A percentile compares a stretch with the other conserved stretches of the same genome.
phyloP scores from a whole-genome alignment of 1,284 basidiomycete genomes.

The Cutaneotrichosporon cyanovorans region DNA sequence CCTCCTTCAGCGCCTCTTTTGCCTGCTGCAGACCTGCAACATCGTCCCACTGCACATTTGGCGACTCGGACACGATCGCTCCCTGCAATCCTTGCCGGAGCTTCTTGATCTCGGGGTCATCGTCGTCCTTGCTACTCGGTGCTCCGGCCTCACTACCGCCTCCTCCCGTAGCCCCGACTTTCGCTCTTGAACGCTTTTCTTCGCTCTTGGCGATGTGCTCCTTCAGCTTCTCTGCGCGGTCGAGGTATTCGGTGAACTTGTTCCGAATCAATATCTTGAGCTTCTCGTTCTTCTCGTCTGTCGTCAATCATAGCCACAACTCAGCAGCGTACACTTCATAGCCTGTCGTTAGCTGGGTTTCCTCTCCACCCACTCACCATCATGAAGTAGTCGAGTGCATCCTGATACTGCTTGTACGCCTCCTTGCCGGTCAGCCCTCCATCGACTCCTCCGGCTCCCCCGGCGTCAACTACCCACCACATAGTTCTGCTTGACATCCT shows the following conservation, averaged over 20 bases:
- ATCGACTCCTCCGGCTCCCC: too few relatives aligned
- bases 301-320: slow-evolving; percentile 1
- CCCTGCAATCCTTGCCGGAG: slow-evolving; percentile 76
- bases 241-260: slow-evolving; percentile 89
- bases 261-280: slow-evolving; percentile 77
- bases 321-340: slow-evolving; percentile 56
- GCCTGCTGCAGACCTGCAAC: slow-evolving; percentile 91
- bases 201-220: slow-evolving; percentile 60
- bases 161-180: slow-evolving; percentile 69
- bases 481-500: slow-evolving; percentile 91
- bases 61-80: slow-evolving; percentile 88
- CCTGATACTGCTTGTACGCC: slow-evolving; percentile 89
- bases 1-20: slow-evolving; percentile 94
- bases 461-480: slow-evolving; percentile 26
- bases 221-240: slow-evolving; percentile 87
- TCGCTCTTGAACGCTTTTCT: slow-evolving; percentile 66
- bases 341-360: slow-evolving; percentile 33
- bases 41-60: slow-evolving; percentile 96
- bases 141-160: slow-evolving; percentile 56
- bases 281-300: slow-evolving; percentile 94
- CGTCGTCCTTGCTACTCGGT: slow-evolving; percentile 63
- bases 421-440: slow-evolving; percentile 49
- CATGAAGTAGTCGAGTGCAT: slow-evolving; percentile 97
- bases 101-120: slow-evolving; percentile 91
- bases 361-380: too few relatives aligned